phyloP scores from a whole-genome alignment of 2,329 filamentous ascomycete genomes.

The Aspergillus aculeatinus region DNA sequence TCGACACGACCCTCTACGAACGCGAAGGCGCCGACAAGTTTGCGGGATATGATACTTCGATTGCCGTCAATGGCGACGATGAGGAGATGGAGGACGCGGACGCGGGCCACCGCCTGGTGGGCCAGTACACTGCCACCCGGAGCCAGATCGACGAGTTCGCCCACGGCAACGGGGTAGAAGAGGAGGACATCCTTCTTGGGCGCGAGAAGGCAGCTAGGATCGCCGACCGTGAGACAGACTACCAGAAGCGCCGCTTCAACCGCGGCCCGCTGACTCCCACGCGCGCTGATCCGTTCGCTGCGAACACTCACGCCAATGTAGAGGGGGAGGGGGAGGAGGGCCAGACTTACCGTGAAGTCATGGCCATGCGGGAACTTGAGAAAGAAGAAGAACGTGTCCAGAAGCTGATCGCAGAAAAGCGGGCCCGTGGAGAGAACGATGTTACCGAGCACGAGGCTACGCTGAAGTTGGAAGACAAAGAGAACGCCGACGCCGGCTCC shows the following conservation, averaged over 20 bases:
- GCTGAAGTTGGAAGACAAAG: slow-evolving; percentile 70
- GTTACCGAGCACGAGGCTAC: slow-evolving; percentile 68
- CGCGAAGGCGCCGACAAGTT: slow-evolving; percentile 75
- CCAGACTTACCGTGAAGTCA: slow-evolving; percentile 82
- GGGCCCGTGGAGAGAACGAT: slow-evolving; percentile 60
- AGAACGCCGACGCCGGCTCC: slow-evolving; percentile 69
- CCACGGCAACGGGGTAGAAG: slow-evolving; percentile 78
- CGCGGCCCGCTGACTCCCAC: slow-evolving; percentile 77
- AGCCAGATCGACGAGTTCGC: slow-evolving; percentile 94
- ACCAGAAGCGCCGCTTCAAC: slow-evolving; percentile 92
- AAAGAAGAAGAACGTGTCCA: slow-evolving; percentile 87
- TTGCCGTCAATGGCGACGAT: slow-evolving; percentile 75
- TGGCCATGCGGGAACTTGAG: slow-evolving; percentile 87
- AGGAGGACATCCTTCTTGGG: slow-evolving; percentile 83
- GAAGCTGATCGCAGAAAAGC: slow-evolving; percentile 74
- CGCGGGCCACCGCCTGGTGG: slow-evolving; percentile 75
- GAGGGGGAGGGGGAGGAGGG: slow-evolving; percentile 69
- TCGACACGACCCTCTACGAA: slow-evolving; percentile 87
- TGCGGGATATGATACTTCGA: slow-evolving; percentile 85
- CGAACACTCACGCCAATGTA: slow-evolving; percentile 67
- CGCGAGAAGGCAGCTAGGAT: slow-evolving; percentile 90
- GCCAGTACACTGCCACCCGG: slow-evolving; percentile 91
- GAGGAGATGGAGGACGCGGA: slow-evolving; percentile 76
- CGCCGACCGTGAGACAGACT: slow-evolving; percentile 89
- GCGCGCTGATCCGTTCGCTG: slow-evolving; percentile 79